Evolutionary conservation across 1,284 basidiomycete genomes (phyloP).

Genomic region (Malassezia sp.): DNA sequence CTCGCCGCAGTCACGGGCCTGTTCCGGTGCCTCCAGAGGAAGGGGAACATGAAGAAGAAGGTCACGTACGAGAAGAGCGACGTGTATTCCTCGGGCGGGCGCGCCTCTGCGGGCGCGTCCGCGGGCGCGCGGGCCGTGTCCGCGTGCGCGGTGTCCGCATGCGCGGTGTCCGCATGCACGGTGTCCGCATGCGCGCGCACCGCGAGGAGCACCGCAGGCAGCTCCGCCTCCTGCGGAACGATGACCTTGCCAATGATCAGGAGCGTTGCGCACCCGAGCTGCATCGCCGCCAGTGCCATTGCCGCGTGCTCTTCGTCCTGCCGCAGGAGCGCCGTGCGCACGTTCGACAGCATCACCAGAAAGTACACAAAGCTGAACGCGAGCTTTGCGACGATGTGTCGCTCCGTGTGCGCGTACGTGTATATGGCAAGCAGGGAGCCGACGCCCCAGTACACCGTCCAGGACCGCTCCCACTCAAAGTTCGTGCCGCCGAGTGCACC

Average conservation of each 20-base stretch:
- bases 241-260: constrained; percentile 24
- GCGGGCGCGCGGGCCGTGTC: constrained; percentile 24
- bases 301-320: background rate
- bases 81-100: constrained; percentile 11
- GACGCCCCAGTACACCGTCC: constrained; percentile 19
- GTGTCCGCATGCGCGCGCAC: constrained; percentile 23
- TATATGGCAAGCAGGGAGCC: background rate
- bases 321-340: constrained; percentile 15
- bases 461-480: constrained; percentile 21
- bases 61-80: constrained; percentile 17
- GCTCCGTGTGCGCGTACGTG: background rate
- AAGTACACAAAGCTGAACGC: constrained; percentile 23
- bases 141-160: constrained; percentile 17
- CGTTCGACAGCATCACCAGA: constrained; percentile 14
- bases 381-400: constrained; percentile 21
- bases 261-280: constrained; percentile 15
- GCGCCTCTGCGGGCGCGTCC: constrained; percentile 19
- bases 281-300: background rate
- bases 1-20: constrained; percentile 48
- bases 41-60: constrained; percentile 24
- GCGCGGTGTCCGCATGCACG: constrained; percentile 19
- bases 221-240: constrained; percentile 23
- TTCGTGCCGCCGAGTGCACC: too few species aligned
- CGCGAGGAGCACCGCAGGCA: constrained; percentile 35
- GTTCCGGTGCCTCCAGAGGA: constrained; percentile 49